These are phyloP conservation scores for Pseudocercospora fijiensis DNA, from an alignment of 2,329 filamentous ascomycete species.

Conservation along the genomic window DNA sequence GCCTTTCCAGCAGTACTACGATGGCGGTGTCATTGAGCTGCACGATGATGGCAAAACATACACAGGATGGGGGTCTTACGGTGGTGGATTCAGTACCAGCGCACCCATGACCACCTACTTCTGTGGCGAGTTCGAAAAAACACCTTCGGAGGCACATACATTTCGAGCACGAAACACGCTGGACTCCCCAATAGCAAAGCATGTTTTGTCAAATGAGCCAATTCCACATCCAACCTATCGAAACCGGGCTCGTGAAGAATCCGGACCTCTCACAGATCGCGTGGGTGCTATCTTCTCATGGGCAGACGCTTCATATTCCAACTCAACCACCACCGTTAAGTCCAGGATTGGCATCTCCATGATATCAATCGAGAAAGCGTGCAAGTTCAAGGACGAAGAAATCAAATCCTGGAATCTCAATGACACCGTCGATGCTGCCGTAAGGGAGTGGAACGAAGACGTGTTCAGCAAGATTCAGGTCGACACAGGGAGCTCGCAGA, in stretches of 20 bases:
- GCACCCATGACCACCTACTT: conserved; percentile 61
- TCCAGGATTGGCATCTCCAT: conserved; percentile 66
- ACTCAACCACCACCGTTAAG: conserved; percentile 41
- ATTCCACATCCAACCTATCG: conserved; percentile 44
- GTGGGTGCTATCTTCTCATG: conserved; percentile 56
- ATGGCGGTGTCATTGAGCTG: conserved; percentile 58
- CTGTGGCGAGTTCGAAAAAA: conserved; percentile 59
- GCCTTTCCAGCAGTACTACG: conserved; percentile 56
- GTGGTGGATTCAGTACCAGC: conserved; percentile 63
- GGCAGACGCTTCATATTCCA: conserved; percentile 35
- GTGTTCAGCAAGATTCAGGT: conserved; percentile 62
- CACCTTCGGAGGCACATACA: conserved; percentile 37
- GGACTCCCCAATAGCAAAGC: conserved; percentile 25
- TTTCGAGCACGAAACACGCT: conserved; percentile 38
- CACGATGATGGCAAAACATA: conserved; percentile 51
- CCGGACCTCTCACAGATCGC: conserved; percentile 44
- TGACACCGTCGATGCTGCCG: conserved; percentile 35
- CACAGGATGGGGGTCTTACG: conserved; percentile 58
- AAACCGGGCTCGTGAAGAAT: conserved; percentile 26
- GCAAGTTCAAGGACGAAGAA: conserved; percentile 57
- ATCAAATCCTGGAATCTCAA: conserved; percentile 47
- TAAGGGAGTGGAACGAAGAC: conserved; percentile 61
- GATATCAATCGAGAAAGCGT: conserved; percentile 62
- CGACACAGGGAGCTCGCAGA: conserved; percentile 55
- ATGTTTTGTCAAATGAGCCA: conserved; percentile 28